These are phyloP conservation scores for Xylariaceae sp. DNA, from an alignment of 2,329 filamentous ascomycete genomes.

Conservation along the genomic window DNA sequence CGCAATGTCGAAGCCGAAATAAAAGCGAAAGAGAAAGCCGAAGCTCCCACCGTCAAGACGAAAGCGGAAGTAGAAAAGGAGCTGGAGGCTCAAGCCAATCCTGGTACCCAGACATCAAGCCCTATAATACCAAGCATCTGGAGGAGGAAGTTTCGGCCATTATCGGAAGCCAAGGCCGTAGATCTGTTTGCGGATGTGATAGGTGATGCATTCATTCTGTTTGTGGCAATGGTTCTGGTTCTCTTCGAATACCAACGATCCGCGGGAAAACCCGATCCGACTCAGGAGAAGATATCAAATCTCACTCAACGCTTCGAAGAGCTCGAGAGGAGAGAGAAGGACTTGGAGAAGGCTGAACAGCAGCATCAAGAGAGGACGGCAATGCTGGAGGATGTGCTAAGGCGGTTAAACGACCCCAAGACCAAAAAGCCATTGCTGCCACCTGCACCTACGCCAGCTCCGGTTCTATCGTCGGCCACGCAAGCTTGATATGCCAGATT, in stretches of 20 bases:
- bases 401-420: constrained; percentile 49
- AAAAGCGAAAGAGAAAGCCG: constrained; percentile 56
- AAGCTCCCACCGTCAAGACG: constrained; percentile 60
- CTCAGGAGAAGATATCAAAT: constrained; percentile 48
- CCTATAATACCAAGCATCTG: constrained; percentile 48
- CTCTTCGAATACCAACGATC: constrained; percentile 58
- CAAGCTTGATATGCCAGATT: constrained; percentile 9
- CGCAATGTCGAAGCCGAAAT: constrained; percentile 54
- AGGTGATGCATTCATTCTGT: constrained; percentile 58
- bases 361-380: constrained; percentile 43
- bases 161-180: constrained; percentile 61
- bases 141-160: constrained; percentile 55
- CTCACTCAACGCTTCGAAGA: constrained; percentile 46
- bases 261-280: constrained; percentile 55
- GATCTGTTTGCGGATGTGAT: constrained; percentile 62
- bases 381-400: constrained; percentile 49
- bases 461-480: constrained; percentile 25
- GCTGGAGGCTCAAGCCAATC: constrained; percentile 42
- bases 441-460: constrained; percentile 23
- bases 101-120: constrained; percentile 27
- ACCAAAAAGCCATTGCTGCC: constrained; percentile 51
- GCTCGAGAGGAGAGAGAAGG: constrained; percentile 45
- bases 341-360: constrained; percentile 45
- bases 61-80: constrained; percentile 56
- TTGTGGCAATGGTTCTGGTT: constrained; percentile 52